phyloP scores from a whole-genome alignment of 2,329 filamentous ascomycete species.

The Cladosporium sp. region DNA sequence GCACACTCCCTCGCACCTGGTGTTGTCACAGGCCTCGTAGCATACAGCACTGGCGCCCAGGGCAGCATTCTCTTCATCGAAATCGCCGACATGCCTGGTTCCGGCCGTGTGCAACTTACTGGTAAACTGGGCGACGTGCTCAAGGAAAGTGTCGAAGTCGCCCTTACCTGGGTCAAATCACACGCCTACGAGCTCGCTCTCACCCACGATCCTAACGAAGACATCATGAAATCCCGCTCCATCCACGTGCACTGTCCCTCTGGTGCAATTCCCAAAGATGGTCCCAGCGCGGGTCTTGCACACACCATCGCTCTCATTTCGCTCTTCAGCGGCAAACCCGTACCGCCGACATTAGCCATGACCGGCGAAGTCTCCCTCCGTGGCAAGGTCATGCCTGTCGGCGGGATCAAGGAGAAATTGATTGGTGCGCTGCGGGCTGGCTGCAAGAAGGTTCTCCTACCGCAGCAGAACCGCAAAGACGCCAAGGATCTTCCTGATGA shows the following conservation, averaged over 20 bases:
- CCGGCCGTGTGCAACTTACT: constrained; percentile 86
- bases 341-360: constrained; percentile 93
- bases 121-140: constrained; percentile 95
- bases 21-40: constrained; percentile 92
- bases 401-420: constrained; percentile 97
- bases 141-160: constrained; percentile 95
- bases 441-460: constrained; percentile 88
- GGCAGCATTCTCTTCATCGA: constrained; percentile 98
- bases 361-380: constrained; percentile 76
- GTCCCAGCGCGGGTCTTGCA: constrained; percentile 76
- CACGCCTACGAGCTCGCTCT: constrained; percentile 89
- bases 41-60: constrained; percentile 87
- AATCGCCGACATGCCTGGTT: constrained; percentile 93
- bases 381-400: constrained; percentile 86
- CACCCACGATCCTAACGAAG: constrained; percentile 71
- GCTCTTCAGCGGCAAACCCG: constrained; percentile 77
- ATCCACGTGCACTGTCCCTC: constrained; percentile 96
- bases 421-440: constrained; percentile 90
- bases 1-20: constrained; percentile 77
- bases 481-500: constrained; percentile 85
- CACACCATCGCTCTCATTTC: constrained; percentile 92
- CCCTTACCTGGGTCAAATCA: constrained; percentile 92
- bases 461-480: constrained; percentile 85
- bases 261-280: constrained; percentile 92
- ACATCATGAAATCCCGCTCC: constrained; percentile 92